Evolutionary conservation across 768 basidiomycete species (phyloP).

Genomic region (Cystofilobasidium macerans): DNA sequence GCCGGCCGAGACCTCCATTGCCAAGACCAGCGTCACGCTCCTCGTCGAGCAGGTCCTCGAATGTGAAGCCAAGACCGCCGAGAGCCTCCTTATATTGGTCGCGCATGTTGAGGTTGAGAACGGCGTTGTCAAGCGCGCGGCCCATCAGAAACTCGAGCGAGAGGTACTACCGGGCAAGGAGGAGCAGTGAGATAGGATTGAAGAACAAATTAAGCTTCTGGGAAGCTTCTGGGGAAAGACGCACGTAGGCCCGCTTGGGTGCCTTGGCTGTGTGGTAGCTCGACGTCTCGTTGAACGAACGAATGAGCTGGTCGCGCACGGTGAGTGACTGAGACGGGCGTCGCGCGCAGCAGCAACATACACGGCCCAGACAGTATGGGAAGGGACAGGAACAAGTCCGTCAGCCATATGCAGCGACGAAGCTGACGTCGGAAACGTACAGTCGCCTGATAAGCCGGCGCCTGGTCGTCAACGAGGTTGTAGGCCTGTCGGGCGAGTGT

Average conservation of each 20-base stretch:
- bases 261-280: slow-evolving; percentile 30
- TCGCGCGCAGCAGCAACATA: too few species aligned
- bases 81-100: slow-evolving; percentile 58
- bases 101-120: slow-evolving; percentile 81
- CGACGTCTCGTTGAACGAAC: slow-evolving; percentile 73
- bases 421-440: too few species aligned
- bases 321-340: slow-evolving; percentile 44
- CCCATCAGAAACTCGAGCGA: slow-evolving; percentile 67
- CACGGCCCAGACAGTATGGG: too few species aligned
- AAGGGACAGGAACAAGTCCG: too few species aligned
- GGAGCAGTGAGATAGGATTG: slow-evolving; percentile 37
- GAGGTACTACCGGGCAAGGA: slow-evolving; percentile 61
- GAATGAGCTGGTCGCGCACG: slow-evolving; percentile 73
- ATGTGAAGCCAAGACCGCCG: slow-evolving; percentile 62
- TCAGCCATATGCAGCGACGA: too few species aligned
- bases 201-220: slow-evolving; percentile 24
- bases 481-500: slow-evolving; percentile 82
- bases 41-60: slow-evolving; percentile 43
- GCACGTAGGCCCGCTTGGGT: slow-evolving; percentile 6
- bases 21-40: slow-evolving; percentile 87
- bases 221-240: too few species aligned
- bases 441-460: slow-evolving; percentile 80
- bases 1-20: slow-evolving; percentile 63
- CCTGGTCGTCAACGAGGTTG: slow-evolving; percentile 53
- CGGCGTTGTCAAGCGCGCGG: slow-evolving; percentile 49